phyloP scores from a whole-genome alignment of 2,329 filamentous ascomycete species.

The Mariannaea sp. region DNA sequence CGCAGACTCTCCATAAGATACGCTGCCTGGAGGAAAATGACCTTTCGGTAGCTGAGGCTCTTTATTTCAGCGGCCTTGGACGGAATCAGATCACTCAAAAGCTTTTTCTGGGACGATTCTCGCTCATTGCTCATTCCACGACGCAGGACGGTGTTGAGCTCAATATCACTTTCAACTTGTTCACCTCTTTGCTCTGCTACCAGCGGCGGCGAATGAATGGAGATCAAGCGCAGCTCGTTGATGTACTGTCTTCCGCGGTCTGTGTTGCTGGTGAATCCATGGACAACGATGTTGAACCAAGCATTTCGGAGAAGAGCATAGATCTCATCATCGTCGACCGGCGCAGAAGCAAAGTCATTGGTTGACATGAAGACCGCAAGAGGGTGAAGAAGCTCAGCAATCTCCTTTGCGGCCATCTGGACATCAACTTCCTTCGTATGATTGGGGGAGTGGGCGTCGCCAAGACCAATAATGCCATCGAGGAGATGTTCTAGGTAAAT shows the following conservation, averaged over 20 bases:
- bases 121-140: constrained; percentile 83
- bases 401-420: constrained; percentile 82
- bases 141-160: constrained; percentile 90
- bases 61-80: constrained; percentile 78
- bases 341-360: constrained; percentile 59
- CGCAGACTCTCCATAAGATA: constrained; percentile 88
- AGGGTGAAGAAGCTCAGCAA: constrained; percentile 83
- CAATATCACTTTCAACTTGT: constrained; percentile 92
- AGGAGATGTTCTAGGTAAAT: constrained; percentile 85
- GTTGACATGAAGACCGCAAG: constrained; percentile 82
- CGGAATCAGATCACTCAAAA: constrained; percentile 74
- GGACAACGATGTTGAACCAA: constrained; percentile 97
- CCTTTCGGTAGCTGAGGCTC: constrained; percentile 83
- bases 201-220: constrained; percentile 83
- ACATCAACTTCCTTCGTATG: constrained; percentile 77
- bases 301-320: constrained; percentile 81
- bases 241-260: constrained; percentile 73
- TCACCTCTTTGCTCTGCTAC: constrained; percentile 89
- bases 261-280: constrained; percentile 81
- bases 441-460: constrained; percentile 77
- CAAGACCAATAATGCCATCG: constrained; percentile 86
- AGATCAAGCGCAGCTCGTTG: constrained; percentile 80
- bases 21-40: constrained; percentile 89
- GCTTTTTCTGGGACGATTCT: constrained; percentile 78
- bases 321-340: constrained; percentile 66